A percentile compares a stretch with the other conserved stretches of the same genome.
phyloP scores from a whole-genome alignment of 139 green algal species.

The Tetratostichococcus sp. region DNA sequence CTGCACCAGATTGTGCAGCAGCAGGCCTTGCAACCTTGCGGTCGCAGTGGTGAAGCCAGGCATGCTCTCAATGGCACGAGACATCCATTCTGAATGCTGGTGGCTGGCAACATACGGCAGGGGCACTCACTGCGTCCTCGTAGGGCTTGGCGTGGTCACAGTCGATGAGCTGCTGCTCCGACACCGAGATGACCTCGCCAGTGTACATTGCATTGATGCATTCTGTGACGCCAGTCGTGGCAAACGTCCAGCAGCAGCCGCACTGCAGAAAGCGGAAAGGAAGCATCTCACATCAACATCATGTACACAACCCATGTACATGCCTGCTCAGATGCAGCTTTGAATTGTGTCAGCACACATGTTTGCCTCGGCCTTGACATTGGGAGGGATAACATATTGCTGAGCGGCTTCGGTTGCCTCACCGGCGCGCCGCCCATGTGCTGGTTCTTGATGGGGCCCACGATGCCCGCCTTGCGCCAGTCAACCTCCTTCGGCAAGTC shows the following conservation, averaged over 20 bases:
- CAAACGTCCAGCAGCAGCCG: constrained; percentile 33
- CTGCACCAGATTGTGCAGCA: too few relatives aligned
- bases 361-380: too few relatives aligned
- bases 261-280: constrained; percentile 1
- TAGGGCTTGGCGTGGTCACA: constrained; percentile 28
- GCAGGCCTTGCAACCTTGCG: too few relatives aligned
- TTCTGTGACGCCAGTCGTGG: constrained; percentile 28
- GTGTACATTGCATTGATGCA: constrained; percentile 20
- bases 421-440: constrained; percentile 45
- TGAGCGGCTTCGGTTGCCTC: not conserved
- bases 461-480: constrained; percentile 74
- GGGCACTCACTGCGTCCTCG: not conserved
- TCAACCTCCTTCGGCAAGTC: constrained; percentile 51
- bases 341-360: too few relatives aligned
- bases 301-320: too few relatives aligned
- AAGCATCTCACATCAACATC: too few relatives aligned
- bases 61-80: too few relatives aligned
- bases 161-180: constrained; percentile 48
- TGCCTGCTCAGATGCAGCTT: too few relatives aligned
- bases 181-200: constrained; percentile 12
- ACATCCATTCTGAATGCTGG: too few relatives aligned
- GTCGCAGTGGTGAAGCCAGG: too few relatives aligned
- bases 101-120: too few relatives aligned
- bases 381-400: too few relatives aligned
- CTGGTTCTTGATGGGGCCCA: constrained; percentile 93